These are phyloP conservation scores for Carallia pectinifolia DNA, from an alignment of 345 rosid genomes.

Conservation along the genomic window DNA sequence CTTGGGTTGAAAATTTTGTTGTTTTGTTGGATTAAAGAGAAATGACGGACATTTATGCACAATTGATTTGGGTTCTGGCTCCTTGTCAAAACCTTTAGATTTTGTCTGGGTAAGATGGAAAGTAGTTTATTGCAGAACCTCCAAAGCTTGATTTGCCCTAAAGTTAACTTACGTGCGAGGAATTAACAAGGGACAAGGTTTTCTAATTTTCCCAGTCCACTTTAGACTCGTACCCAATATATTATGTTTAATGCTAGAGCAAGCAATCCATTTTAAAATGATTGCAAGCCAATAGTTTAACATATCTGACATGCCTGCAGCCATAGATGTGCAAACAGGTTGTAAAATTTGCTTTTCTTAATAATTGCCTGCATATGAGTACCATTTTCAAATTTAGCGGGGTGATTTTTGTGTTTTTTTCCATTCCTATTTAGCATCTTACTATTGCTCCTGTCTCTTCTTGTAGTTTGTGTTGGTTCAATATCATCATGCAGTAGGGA, in stretches of 20 bases:
- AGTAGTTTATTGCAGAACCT: too few species aligned
- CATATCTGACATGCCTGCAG: neutral
- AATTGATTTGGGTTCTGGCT: neutral
- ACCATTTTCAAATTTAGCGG: neutral
- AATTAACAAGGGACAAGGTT: neutral
- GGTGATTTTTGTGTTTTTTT: neutral
- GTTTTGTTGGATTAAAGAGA: neutral
- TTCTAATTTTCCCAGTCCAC: neutral
- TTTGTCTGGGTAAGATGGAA: too few species aligned
- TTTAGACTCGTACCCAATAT: neutral
- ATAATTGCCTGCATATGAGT: neutral
- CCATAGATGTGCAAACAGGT: neutral
- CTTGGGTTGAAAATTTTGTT: too few species aligned
- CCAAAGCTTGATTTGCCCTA: too few species aligned
- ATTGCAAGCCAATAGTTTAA: neutral
- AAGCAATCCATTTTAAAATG: neutral
- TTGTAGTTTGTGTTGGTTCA: constrained; percentile 20
- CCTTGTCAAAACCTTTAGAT: neutral
- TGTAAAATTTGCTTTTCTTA: neutral
- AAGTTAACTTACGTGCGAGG: too few species aligned
- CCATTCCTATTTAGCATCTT: neutral
- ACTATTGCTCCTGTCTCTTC: constrained; percentile 5
- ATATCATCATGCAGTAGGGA: neutral
- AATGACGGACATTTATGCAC: neutral
- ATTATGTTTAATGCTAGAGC: neutral